A percentile compares a stretch with the other conserved stretches of the same genome.
Evolutionary conservation across 1,139 yeast species (phyloP).

Genomic region (Kurtzmaniella quercitrusa): DNA sequence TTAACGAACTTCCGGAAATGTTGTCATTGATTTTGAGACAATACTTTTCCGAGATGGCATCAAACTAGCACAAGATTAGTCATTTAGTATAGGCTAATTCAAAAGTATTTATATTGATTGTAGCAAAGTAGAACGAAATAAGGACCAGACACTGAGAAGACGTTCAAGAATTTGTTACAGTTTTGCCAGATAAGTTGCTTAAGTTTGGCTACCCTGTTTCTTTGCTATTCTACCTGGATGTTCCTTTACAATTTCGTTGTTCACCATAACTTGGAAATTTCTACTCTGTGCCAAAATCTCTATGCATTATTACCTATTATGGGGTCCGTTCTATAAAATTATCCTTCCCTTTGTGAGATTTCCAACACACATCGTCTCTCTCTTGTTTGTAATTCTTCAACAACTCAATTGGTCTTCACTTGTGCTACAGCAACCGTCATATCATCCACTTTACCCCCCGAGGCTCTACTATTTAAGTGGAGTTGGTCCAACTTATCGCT

Average conservation of each 20-base stretch:
- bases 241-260: too few relatives aligned
- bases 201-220: too few relatives aligned
- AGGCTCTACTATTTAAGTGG: constrained; percentile 29
- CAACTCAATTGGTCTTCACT: constrained; percentile 25
- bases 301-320: not conserved
- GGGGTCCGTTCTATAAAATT: not conserved
- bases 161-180: too few relatives aligned
- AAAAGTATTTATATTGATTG: constrained; percentile 4
- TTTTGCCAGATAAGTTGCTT: too few relatives aligned
- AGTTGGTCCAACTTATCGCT: constrained; percentile 45
- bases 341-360: not conserved
- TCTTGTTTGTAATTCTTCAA: not conserved
- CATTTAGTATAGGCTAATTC: not conserved
- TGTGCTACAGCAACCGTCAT: constrained; percentile 49
- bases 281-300: not conserved
- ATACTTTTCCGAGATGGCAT: constrained; percentile 68
- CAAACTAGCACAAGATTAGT: not conserved
- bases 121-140: too few relatives aligned
- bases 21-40: constrained; percentile 85
- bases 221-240: not conserved
- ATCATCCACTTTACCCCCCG: constrained; percentile 56
- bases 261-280: not conserved
- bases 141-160: too few relatives aligned
- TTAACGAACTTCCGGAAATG: constrained; percentile 88
- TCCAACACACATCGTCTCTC: not conserved